A percentile compares a stretch with the other conserved stretches of the same genome.
phyloP scores from a whole-genome alignment of 805 yeast species.

The Lipomyces chichibuensis region DNA sequence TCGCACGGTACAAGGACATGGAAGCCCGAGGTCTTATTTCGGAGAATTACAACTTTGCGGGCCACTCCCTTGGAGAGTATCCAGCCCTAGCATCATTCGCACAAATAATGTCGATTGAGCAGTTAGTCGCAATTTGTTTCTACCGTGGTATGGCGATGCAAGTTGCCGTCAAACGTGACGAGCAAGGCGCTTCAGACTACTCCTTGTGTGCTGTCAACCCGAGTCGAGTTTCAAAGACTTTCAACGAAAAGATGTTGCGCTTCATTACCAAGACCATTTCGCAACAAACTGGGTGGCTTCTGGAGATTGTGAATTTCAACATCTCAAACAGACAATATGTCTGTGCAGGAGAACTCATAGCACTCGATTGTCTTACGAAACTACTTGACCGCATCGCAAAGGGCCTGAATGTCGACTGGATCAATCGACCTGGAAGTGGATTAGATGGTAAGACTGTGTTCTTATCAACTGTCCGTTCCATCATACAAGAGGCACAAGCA shows the following conservation, averaged over 20 bases:
- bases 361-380: constrained; percentile 86
- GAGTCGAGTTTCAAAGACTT: constrained; percentile 83
- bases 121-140: constrained; percentile 50
- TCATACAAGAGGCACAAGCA: constrained; percentile 76
- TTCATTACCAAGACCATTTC: constrained; percentile 90
- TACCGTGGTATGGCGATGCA: constrained; percentile 99
- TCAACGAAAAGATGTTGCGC: constrained; percentile 89
- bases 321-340: constrained; percentile 98
- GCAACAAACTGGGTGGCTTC: constrained; percentile 83
- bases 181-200: constrained; percentile 91
- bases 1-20: constrained; percentile 97
- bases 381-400: constrained; percentile 90
- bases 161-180: constrained; percentile 98
- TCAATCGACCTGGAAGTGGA: constrained; percentile 76
- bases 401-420: constrained; percentile 88
- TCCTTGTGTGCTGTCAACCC: constrained; percentile 99
- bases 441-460: constrained; percentile 89
- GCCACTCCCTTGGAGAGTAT: constrained; percentile 99
- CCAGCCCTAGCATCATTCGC: constrained; percentile 98
- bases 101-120: constrained; percentile 98
- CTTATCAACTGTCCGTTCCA: constrained; percentile 84
- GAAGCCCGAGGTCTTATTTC: constrained; percentile 94
- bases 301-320: constrained; percentile 97
- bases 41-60: constrained; percentile 91
- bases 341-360: constrained; percentile 98